phyloP scores from a whole-genome alignment of 2,329 filamentous ascomycete species.

The Fusarium penzigii region DNA sequence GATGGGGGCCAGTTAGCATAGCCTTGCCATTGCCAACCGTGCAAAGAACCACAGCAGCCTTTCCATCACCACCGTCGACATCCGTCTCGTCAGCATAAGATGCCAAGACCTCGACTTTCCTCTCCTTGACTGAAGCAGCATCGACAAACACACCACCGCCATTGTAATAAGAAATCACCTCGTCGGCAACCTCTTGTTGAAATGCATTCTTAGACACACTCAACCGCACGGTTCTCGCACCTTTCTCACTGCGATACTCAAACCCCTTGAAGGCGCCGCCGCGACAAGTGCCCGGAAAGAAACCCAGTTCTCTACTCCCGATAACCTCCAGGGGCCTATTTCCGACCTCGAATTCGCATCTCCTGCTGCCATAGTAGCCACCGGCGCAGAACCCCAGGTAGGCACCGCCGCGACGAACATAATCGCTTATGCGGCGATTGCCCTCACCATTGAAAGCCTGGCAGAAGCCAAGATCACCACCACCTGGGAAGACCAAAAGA shows the following conservation, averaged over 20 bases:
- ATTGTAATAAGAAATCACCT: slow-evolving; percentile 84
- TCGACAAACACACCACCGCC: slow-evolving; percentile 93
- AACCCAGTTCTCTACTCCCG: slow-evolving; percentile 79
- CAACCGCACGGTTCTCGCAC: slow-evolving; percentile 72
- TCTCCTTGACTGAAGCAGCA: slow-evolving; percentile 59
- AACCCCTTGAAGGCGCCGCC: slow-evolving; percentile 89
- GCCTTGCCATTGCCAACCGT: slow-evolving; percentile 78
- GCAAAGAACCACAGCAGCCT: slow-evolving; percentile 81
- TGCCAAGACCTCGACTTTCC: slow-evolving; percentile 79
- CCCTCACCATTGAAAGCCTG: slow-evolving; percentile 83
- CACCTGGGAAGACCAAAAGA: slow-evolving; percentile 87
- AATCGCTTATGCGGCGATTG: slow-evolving; percentile 81
- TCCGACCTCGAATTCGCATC: slow-evolving; percentile 91
- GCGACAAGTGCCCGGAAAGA: slow-evolving; percentile 84
- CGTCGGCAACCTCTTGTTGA: slow-evolving; percentile 54
- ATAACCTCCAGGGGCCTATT: slow-evolving; percentile 77
- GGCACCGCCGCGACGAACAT: slow-evolving; percentile 78
- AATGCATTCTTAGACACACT: slow-evolving; percentile 64
- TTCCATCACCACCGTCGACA: slow-evolving; percentile 72
- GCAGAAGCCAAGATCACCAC: slow-evolving; percentile 92
- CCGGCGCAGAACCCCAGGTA: slow-evolving; percentile 95
- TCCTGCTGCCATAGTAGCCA: slow-evolving; percentile 81
- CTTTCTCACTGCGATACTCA: slow-evolving; percentile 83
- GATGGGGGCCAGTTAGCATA: slow-evolving; percentile 84
- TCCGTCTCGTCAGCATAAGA: slow-evolving; percentile 73